Base-by-base conservation (phyloP, 2,329 filamentous ascomycete genomes). In the Neopestalotiopsis rosae region DNA sequence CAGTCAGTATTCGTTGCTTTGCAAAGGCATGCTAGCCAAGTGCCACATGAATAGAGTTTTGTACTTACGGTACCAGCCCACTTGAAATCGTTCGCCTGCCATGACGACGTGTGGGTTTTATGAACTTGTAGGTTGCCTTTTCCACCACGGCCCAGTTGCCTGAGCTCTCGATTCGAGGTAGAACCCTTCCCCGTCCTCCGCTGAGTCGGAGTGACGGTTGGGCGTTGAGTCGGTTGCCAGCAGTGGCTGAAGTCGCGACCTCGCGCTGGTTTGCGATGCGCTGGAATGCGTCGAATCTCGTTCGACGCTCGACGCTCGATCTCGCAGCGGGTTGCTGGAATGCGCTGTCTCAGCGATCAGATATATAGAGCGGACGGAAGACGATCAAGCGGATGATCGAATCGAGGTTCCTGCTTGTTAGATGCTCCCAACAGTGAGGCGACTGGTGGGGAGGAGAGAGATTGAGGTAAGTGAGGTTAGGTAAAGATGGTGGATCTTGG, bases 31-130 rank as follows among this genome's bases (percentile, higher is more conserved):
- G 14, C 64, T 34, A 34, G 24, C n/a, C 30, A 42, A 38, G 17
- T 13, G n/a, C n/a, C 34, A 24, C 14, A 20, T 62, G 30, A 20
- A 13, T 34, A 13, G 2, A 12, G 45, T 68, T 59, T 45, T 57
- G 30, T 58, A 78, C 76, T 78, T 72, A 78, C 76, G 76, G 69
- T 77, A 78, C 76, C 76, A 78, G 40, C 76, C 75, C 45, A 78
- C 67, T 71, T 75, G 75, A 69, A 77, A 78, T 65, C 75, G 70
- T 73, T 73, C 74, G 45, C 45, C 45, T 69, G 75, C 61, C 72
- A 73, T 75, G 68, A 68, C 74, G 24, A 34, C 30, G 32, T 52
- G 14, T 52, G 64, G 17, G 40, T 62, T 40, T 38, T 67, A 20
- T 67, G 42, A 10, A 7, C 30, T 14, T 20, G 32, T 20, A 14